A percentile compares a stretch with the other conserved stretches of the same genome.
Conservation (phyloP, 768 basidiomycete genomes). For the Kwoniella heveanensis region DNA sequence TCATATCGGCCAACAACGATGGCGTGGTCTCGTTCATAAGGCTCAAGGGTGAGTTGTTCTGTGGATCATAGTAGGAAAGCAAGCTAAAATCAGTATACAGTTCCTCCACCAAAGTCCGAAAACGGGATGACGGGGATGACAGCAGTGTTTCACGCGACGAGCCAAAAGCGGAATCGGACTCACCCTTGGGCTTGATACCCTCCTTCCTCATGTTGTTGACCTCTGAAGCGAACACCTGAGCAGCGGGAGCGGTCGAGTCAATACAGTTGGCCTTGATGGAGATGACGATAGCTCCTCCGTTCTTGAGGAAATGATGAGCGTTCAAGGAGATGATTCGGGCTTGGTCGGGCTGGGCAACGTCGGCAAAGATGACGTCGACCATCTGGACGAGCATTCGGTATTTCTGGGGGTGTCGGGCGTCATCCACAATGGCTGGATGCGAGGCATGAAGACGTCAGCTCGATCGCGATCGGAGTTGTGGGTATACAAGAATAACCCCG, state of each 20-base stretch:
- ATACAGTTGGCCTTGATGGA: slow-evolving; percentile 99
- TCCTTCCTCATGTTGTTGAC: slow-evolving; percentile 74
- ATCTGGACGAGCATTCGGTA: slow-evolving; percentile 95
- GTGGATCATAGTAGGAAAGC: too few relatives aligned
- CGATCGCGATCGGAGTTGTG: too few relatives aligned
- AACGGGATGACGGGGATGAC: too few relatives aligned
- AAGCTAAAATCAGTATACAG: too few relatives aligned
- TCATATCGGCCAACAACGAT: slow-evolving; percentile 57
- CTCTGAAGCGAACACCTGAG: slow-evolving; percentile 84
- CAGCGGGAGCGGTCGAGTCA: slow-evolving; percentile 90
- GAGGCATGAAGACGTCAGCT: not conserved
- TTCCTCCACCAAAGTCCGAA: too few relatives aligned
- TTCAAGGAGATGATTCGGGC: slow-evolving; percentile 93
- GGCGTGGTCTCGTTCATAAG: slow-evolving; percentile 58
- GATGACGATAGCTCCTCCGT: slow-evolving; percentile 86
- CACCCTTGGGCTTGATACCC: slow-evolving; percentile 82
- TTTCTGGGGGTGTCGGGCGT: slow-evolving; percentile 92
- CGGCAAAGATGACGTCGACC: slow-evolving; percentile 97
- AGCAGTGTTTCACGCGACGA: too few relatives aligned
- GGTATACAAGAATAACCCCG: too few relatives aligned
- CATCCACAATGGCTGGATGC: slow-evolving; percentile 77
- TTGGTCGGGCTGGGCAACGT: slow-evolving; percentile 98
- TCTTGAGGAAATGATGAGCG: slow-evolving; percentile 93
- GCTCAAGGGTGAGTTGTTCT: slow-evolving; percentile 88
- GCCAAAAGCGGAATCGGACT: slow-evolving; percentile 24